Evolutionary conservation across 2,329 filamentous ascomycete species (phyloP).

Genomic region (Ophiostoma piceae): DNA sequence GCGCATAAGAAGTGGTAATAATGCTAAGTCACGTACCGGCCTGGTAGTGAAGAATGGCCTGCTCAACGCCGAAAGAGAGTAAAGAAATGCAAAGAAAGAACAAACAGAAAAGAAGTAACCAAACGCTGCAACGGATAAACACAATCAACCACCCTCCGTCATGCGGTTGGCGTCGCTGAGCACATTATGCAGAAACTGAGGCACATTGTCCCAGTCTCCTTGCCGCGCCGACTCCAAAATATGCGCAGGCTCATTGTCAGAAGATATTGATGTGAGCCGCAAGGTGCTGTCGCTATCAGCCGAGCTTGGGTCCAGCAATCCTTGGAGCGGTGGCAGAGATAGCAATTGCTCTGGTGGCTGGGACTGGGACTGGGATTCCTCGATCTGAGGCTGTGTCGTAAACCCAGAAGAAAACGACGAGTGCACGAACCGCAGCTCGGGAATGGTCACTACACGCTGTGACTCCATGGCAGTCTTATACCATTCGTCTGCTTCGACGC

Average conservation of each 20-base stretch:
- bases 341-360: not conserved
- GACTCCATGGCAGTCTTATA: constrained; percentile 64
- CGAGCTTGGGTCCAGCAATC: not conserved
- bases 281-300: not conserved
- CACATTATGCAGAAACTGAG: constrained; percentile 50
- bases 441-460: constrained; percentile 36
- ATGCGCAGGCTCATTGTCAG: constrained; percentile 41
- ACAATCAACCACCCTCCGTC: constrained; percentile 36
- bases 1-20: not conserved
- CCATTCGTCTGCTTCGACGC: constrained; percentile 71
- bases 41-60: not conserved
- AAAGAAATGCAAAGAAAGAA: not conserved
- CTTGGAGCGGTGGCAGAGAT: not conserved
- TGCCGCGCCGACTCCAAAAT: constrained; percentile 52
- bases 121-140: not conserved
- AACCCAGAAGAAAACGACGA: not conserved
- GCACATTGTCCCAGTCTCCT: constrained; percentile 55
- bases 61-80: not conserved
- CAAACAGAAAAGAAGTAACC: not conserved
- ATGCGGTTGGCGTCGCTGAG: constrained; percentile 40
- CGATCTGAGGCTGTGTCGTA: not conserved
- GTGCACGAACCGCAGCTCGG: constrained; percentile 33
- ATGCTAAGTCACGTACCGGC: not conserved
- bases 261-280: not conserved
- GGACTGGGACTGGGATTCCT: not conserved